Evolutionary conservation across 768 basidiomycete genomes (phyloP), one percentile per base, ranked within the genome.

Genomic region (Tylopilus cervinicoccineus): DNA sequence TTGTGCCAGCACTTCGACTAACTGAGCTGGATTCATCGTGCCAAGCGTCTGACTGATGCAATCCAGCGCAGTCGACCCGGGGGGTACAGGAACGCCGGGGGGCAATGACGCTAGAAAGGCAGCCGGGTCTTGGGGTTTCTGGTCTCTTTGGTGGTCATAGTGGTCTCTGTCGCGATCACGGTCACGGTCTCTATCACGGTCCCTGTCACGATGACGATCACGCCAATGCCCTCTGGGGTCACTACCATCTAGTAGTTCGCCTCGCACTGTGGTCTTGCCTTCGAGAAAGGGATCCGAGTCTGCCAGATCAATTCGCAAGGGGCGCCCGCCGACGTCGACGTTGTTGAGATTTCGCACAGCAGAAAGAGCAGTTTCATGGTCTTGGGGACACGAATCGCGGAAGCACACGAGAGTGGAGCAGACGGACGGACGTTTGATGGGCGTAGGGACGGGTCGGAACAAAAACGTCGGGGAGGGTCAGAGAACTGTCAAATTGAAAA

Each of bases 311-410:
- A 99, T 94, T 41, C 94, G 84, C 37, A 99, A 76, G 2, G 89
- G 87, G 9, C 96, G 83, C 4, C 96, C 96, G 47, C 89, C 92
- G 27, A 97, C 88, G 57, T 93, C 91, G 43, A 82, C 82, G 52
- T 89, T 91, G 68, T 96, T 93, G 41, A 99, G 79, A 63, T 98
- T 99, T 60, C 96, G 85, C 14, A 99, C 92, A 40, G 96, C 96
- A 43, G 93, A 95, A 22, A 81, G 70, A 7, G 96, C 96, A 20
- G 96, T 98, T 69, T 96, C 94, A 66, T 95, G 90, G 69, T 99
- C 96, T 88, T 67, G 56, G 45, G 37, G 39, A 39, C 45, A 53
- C 19, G 36, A 47, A 61, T 29, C 40, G 50, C 38, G 36, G 26
- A 39, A 45, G 43, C 49, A 61, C 56, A 55, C 55, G 50, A 48